Conservation (phyloP, 2,329 filamentous ascomycete species). For the Colletotrichum lindemuthianum region DNA sequence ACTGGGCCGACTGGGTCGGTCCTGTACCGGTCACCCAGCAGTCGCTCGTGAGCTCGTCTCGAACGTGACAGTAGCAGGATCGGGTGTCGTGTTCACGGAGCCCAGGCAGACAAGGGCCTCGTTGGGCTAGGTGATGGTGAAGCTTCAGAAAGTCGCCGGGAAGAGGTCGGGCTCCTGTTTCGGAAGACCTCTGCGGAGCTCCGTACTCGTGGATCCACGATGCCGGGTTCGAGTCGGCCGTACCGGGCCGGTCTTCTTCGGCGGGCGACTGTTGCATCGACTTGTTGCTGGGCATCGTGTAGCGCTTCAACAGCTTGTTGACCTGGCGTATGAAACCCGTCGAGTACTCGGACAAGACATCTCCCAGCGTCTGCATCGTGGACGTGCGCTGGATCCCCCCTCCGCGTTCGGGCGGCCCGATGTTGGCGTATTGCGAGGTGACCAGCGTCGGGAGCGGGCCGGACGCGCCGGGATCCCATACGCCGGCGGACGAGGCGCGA, state of each 20-base stretch:
- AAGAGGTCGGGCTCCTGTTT: conserved; percentile 44
- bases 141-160: conserved; percentile 62
- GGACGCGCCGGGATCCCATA: conserved; percentile 8
- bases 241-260: conserved; percentile 37
- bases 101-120: conserved; percentile 38
- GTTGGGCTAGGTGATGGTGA: conserved; percentile 34
- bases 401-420: conserved; percentile 20
- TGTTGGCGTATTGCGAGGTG: conserved; percentile 16
- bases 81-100: conserved; percentile 39
- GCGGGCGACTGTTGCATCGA: conserved; percentile 40
- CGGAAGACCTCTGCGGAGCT: conserved; percentile 37
- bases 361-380: conserved; percentile 49
- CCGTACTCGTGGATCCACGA: conserved; percentile 45
- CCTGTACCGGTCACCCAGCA: conserved; percentile 46
- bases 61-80: conserved; percentile 44
- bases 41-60: conserved; percentile 38
- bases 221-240: conserved; percentile 31
- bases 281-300: conserved; percentile 45
- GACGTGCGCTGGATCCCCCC: conserved; percentile 49
- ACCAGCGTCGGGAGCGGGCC: conserved; percentile 24
- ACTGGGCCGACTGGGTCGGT: conserved; percentile 35
- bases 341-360: conserved; percentile 45
- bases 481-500: conserved; percentile 18
- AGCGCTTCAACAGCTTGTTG: conserved; percentile 50
- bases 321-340: conserved; percentile 49